Evolutionary conservation across 2,329 filamentous ascomycete species (phyloP), one percentile per base, ranked within the genome.

Genomic region (Immersiporthe knoxdaviesiana): DNA sequence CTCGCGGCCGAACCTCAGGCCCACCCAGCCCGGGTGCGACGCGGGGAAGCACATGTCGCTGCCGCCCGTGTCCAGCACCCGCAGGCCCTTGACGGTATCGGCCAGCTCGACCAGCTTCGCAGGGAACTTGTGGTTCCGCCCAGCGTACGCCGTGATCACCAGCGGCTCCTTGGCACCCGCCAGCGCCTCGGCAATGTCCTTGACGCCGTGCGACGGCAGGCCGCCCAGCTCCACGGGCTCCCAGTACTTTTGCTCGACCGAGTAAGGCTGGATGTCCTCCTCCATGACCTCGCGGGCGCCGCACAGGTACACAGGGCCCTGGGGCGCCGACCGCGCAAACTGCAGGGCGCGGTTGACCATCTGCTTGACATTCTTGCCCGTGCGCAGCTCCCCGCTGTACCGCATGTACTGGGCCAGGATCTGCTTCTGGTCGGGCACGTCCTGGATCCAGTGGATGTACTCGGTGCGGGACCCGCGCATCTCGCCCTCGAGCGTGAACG

Each of bases 231-330:
- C 86, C 2, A 94, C 87, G 0, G 91, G 85, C 2, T 87, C 84
- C 93, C 93, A 97, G 68, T 88, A 84, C 18, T 83, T 82, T 76
- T 92, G 91, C 24, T 91, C 83, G 6, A 97, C 80, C 1, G 83
- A 78, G 75, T 93, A 94, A 0, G 91, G 91, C 73, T 88, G 83
- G 56, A 97, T 90, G 56, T 97, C 93, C 75, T 94, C 90, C 77
- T 96, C 92, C 88, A 97, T 92, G 0, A 93, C 88, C 78, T 97
- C 93, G 72, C 93, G 84, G 1, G 92, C 91, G 1, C 91, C 92
- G 68, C 86, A 88, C 4, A 97, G 82, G 74, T 97, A 97, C 0
- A 94, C 92, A 0, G 93, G 93, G 0, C 93, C 93, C 72, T 90
- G 86, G 0, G 93, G 93, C 66, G 91, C 90, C 37, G 89, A 92